Evolutionary conservation across 208 protist species (phyloP).

Genomic region (Entamoeba histolytica): DNA sequence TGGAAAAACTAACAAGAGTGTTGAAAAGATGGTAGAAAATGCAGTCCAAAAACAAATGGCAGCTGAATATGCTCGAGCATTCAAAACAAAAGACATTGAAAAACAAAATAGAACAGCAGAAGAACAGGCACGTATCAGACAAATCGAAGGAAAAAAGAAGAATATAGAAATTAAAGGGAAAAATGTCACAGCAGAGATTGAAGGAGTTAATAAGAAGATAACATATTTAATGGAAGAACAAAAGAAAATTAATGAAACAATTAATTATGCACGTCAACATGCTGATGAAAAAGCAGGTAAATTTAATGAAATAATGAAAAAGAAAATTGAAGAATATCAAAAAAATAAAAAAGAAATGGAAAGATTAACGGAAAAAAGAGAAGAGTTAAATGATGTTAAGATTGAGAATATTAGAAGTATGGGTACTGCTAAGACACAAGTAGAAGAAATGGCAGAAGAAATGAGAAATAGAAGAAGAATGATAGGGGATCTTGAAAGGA

Average conservation of each 20-base stretch:
- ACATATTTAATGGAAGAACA: background rate
- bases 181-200: background rate
- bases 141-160: no score
- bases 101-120: no score
- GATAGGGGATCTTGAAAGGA: background rate
- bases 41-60: no score
- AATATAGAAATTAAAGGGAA: background rate
- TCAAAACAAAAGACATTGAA: no score
- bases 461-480: background rate
- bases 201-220: background rate
- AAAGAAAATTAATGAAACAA: background rate
- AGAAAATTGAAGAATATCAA: background rate
- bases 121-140: no score
- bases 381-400: background rate
- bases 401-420: background rate
- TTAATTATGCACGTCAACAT: background rate
- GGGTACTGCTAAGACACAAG: background rate
- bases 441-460: background rate
- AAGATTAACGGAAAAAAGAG: background rate
- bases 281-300: background rate
- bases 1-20: no score
- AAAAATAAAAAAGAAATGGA: background rate
- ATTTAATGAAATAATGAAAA: background rate
- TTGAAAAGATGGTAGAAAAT: no score
- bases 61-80: no score